Evolutionary conservation across 1,284 basidiomycete species (phyloP), one percentile per base, ranked within the genome.

Genomic region (Leccinum subspadiceum): DNA sequence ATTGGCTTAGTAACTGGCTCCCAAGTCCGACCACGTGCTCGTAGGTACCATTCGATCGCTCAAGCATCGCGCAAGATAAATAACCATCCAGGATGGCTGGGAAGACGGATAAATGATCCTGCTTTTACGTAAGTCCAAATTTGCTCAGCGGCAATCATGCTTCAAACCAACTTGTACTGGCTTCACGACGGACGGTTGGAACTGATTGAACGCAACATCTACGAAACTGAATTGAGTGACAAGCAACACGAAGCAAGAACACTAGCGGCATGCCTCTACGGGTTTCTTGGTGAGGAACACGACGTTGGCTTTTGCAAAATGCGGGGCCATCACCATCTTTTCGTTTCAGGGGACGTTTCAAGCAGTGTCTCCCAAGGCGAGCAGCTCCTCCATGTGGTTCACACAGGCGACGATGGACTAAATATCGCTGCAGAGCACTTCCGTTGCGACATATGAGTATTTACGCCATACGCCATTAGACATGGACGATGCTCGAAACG

Each of bases 151-250:
- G 31, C 31, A 31, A 31, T 31, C 33, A 35, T 35, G 33, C 33
- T 35, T 35, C 33, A 35, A 35, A 35, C 33, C 33, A 35, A 35
- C 33, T 35, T 35, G 33, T 35, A 35, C 33, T 35, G 33, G 33
- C 66, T 93, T 89, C 39, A 98, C 85, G 50, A 98, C 83, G 59
- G 84, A 79, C 1, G 94, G 92, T 73, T 95, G 87, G 5, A 86
- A 81, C 76, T 91, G 88, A 64, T 98, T 92, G 75, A 98, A 98
- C 41, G 82, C 84, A 64, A 98, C 92, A 97, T 97, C 92, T 96
- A 76, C 60, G 66, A 37, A 37, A 44, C 66, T 59, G 64, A 68
- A 66, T 65, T 74, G 64, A 68, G 66, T 56, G 67, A 58, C 13
- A 22, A 44, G 52, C 53, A 5, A 53, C 35, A 37, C 35, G 22